Evolutionary conservation across 495 filamentous ascomycete species (phyloP), one percentile per base, ranked within the genome.

Genomic region (Penicillium maclennaniae): DNA sequence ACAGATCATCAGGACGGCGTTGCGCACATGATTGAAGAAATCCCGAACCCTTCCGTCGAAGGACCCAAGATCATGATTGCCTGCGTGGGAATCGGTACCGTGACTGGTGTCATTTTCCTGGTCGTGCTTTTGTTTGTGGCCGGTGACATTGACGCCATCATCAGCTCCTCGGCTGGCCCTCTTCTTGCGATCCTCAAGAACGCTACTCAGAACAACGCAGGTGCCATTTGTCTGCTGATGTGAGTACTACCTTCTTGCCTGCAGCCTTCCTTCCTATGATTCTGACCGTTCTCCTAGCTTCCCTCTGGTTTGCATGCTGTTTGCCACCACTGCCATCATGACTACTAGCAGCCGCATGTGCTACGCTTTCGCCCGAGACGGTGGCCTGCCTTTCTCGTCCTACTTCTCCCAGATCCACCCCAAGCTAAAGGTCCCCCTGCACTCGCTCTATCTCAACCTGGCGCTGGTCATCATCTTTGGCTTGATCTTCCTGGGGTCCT

Each of bases 261-360:
- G 21, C 38, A 16, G 20, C 10, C 19, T 0, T 45, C 21, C n/a
- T 37, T 38, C 31, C 41, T 14, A 0, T 2, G 16, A 43, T 45
- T 23, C 58, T 66, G 28, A 66, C 48, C 3, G 10, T 14, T 6
- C 12, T 17, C 17, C 4, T n/a, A 82, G 80, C 40, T 83, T 91
- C 62, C 87, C 88, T 0, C 73, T 91, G 17, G 65, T 85, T 15
- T 90, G 86, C 60, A 79, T 89, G 49, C 66, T 91, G 0, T 89
- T 91, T 59, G 85, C 86, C 7, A 78, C 80, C 2, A 87, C 77
- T 2, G 82, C 78, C 14, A 84, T 91, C 57, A 87, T 89, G 85
- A 88, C 87, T 4, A 90, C 88, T 9, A 84, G 81, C 46, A 86
- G 80, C 53, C 83, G 88, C 12, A 89, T 91, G 85, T 81, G 83